Base-by-base conservation (phyloP, 345 rosid species). In the Citrus maxima region DNA sequence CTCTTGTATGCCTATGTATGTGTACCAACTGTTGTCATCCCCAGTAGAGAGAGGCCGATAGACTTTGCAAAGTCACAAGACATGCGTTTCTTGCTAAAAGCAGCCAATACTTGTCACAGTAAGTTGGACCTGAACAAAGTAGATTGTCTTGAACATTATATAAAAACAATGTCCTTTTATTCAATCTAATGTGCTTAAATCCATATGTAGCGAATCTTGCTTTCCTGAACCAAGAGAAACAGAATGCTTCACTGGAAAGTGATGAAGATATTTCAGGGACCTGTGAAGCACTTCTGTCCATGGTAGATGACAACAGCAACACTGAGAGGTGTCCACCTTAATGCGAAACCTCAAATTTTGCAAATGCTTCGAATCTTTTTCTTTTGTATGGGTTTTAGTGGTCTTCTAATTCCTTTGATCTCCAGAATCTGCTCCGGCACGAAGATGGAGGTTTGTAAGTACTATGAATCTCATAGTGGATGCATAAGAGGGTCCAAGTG, bases 51-150 rank as follows among this genome's bases (percentile, higher is more conserved):
- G 82, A 89, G 97, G 87, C 93, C 97, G 42, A 79, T 94, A 67
- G 95, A 94, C 83, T 82, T 91, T 82, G 90, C 98, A 60, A 87
- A 86, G 83, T 91, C 98, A 12, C 95, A 92, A 82, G 98, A 94
- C 67, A 89, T 92, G 90, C 93, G 98, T 59, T 90, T 90, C 85
- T 82, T 92, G 78, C 97, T 94, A 56, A 90, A 82, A 64, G 77
- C 82, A 79, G 78, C 89, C 46, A 86, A 86, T 79, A 88, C 89
- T 82, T 89, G 82, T 79, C 87, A 78, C 81, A 84, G 97, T 94
- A 89, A 89, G 97, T 84, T 80, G 62, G 72, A 75, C 22, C 25
- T 67, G n/a, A 40, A 21, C 46, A 32, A 34, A 40, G 19, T 73
- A n/a, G 54, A 7, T 35, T 49, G 14, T 9, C 13, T 22, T 62